Conservation (phyloP, 768 basidiomycete species). For the Amyloporia xantha region DNA sequence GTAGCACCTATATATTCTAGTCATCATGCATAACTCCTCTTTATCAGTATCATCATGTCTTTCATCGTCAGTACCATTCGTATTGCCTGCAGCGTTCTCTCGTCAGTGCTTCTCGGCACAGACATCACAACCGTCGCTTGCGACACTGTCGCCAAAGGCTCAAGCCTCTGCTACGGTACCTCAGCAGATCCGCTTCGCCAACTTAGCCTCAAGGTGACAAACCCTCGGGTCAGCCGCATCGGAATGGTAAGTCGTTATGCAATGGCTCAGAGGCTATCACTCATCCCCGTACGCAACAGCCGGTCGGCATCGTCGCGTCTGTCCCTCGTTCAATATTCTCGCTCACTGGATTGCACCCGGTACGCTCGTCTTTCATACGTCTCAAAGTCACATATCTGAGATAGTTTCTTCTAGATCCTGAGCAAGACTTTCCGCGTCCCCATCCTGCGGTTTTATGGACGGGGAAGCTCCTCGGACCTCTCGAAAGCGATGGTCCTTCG, state of each 20-base stretch:
- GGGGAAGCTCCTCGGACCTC: neutral
- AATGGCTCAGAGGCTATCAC: neutral
- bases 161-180: neutral
- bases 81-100: neutral
- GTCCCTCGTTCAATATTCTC: neutral
- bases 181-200: neutral
- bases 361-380: neutral
- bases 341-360: neutral
- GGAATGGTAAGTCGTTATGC: neutral
- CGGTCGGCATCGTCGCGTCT: neutral
- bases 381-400: too few species aligned
- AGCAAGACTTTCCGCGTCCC: neutral
- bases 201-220: neutral
- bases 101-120: neutral
- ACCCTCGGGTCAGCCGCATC: neutral
- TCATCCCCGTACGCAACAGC: neutral
- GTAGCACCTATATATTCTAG: too few species aligned
- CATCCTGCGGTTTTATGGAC: neutral
- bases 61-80: neutral
- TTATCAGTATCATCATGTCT: neutral
- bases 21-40: neutral
- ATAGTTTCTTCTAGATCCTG: neutral
- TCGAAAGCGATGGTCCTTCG: neutral
- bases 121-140: neutral
- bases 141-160: neutral